These are phyloP conservation scores for Vanilla planifolia DNA, from an alignment of 106 monocot genomes.

Conservation along the genomic window DNA sequence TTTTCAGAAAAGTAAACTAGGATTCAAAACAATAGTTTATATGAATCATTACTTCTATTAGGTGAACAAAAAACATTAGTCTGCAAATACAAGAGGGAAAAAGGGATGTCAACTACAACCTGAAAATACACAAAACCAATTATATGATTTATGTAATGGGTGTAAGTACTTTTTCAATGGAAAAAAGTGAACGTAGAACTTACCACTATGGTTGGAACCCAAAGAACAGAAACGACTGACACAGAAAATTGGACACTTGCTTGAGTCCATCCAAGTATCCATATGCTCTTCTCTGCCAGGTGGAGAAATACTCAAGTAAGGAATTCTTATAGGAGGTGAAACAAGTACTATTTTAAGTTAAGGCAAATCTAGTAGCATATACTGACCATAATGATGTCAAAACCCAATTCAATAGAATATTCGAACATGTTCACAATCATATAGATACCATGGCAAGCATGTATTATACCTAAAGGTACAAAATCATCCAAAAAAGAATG, in stretches of 20 bases:
- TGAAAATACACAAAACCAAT: too few relatives aligned
- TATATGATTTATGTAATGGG: too few relatives aligned
- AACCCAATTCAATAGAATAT: neutral
- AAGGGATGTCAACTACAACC: too few relatives aligned
- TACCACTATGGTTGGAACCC: constrained; percentile 98
- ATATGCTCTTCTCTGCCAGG: constrained; percentile 68
- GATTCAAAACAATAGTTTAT: too few relatives aligned
- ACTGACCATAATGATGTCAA: neutral
- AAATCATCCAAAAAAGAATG: neutral
- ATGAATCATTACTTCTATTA: too few relatives aligned
- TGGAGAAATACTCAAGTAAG: constrained; percentile 7
- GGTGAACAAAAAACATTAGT: too few relatives aligned
- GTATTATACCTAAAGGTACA: neutral
- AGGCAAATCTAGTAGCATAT: neutral
- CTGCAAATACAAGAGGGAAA: too few relatives aligned
- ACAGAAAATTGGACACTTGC: constrained; percentile 76
- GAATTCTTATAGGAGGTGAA: neutral
- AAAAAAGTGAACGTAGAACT: constrained; percentile 12
- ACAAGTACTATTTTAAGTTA: neutral
- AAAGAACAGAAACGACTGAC: constrained; percentile 73
- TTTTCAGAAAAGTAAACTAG: too few relatives aligned
- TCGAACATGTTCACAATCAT: neutral
- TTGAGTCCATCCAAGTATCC: constrained; percentile 70
- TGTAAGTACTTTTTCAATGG: too few relatives aligned
- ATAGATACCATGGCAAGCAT: neutral